These are phyloP conservation scores for Casuarina cunninghamiana DNA, from an alignment of 306 rosid genomes.

Conservation along the genomic window DNA sequence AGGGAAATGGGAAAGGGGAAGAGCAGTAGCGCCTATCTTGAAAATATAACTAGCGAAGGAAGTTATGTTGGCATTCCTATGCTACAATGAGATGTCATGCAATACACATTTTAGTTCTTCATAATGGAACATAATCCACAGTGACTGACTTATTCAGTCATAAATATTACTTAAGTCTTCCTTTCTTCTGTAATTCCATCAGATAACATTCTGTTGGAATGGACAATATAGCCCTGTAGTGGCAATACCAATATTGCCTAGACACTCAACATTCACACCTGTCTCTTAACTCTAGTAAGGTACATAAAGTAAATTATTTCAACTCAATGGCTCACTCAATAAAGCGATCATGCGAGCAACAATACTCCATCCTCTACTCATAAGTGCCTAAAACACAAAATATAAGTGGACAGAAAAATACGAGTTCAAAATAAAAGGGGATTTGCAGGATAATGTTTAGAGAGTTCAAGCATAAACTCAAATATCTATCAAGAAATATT, in stretches of 20 bases:
- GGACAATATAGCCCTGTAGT: constrained; percentile 6
- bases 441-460: constrained; percentile 8
- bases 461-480: background rate
- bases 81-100: constrained; percentile 6
- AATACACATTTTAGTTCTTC: constrained; percentile 12
- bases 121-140: constrained; percentile 3
- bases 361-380: constrained; percentile 1
- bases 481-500: background rate
- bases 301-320: background rate
- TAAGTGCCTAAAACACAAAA: background rate
- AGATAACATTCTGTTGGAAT: background rate
- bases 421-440: constrained; percentile 14
- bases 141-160: constrained; percentile 6
- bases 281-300: background rate
- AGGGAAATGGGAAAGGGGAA: background rate
- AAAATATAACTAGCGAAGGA: constrained; percentile 2
- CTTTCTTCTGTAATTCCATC: constrained; percentile 4
- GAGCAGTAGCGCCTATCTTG: background rate
- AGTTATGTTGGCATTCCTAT: background rate
- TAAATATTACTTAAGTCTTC: constrained; percentile 2
- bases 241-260: background rate
- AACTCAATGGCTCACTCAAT: background rate
- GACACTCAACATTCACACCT: background rate
- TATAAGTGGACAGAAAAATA: background rate
- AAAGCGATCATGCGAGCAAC: background rate